These are phyloP conservation scores for Cystobasidiaceae sp. DNA, from an alignment of 1,284 basidiomycete genomes.

Conservation along the genomic window DNA sequence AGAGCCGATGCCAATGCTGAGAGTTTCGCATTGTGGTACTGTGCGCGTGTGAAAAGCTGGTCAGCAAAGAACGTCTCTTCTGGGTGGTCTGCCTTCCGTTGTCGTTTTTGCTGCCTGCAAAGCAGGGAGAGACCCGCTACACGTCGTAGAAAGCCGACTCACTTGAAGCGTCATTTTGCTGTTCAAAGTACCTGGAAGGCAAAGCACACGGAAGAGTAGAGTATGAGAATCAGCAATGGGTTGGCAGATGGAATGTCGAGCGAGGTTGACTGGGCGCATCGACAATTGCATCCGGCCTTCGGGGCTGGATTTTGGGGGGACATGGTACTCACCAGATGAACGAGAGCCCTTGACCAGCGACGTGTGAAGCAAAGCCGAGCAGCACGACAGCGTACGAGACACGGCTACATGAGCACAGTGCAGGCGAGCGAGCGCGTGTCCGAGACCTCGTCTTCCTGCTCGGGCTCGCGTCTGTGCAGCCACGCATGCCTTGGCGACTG, in stretches of 20 bases:
- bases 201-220: not conserved
- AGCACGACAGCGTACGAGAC: not conserved
- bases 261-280: too few species aligned
- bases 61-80: too few species aligned
- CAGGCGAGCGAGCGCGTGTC: not conserved
- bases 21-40: conserved; percentile 14
- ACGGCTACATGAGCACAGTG: not conserved
- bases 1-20: conserved; percentile 9
- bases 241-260: too few species aligned
- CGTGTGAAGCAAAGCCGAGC: not conserved
- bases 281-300: too few species aligned
- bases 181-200: conserved; percentile 18
- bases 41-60: too few species aligned
- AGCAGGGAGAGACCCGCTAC: too few species aligned
- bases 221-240: too few species aligned
- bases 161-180: conserved; percentile 24
- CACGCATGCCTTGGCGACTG: too few species aligned
- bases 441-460: not conserved
- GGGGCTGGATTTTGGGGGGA: too few species aligned
- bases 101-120: too few species aligned
- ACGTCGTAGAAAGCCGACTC: not conserved
- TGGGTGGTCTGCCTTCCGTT: too few species aligned
- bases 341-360: conserved; percentile 2
- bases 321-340: conserved; percentile 15
- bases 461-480: too few species aligned